Evolutionary conservation across 805 yeast species (phyloP).

Genomic region (Zygotorulaspora florentina): DNA sequence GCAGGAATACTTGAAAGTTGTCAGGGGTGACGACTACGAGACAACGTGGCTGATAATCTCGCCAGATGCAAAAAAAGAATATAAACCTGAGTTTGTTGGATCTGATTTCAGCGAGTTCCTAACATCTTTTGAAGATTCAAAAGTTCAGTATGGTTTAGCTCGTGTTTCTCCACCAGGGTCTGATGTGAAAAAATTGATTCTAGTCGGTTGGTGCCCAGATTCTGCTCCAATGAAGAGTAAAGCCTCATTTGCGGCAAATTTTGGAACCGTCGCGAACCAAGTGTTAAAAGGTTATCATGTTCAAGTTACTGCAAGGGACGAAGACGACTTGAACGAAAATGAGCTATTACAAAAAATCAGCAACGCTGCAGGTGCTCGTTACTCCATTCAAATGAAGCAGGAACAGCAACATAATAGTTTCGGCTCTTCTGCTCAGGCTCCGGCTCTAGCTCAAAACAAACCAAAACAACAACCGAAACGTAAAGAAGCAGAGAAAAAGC

Average conservation of each 20-base stretch:
- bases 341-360: slow-evolving; percentile 73
- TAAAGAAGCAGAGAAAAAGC: slow-evolving; percentile 17
- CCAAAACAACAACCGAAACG: slow-evolving; percentile 19
- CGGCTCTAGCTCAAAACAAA: slow-evolving; percentile 21
- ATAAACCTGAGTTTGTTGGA: slow-evolving; percentile 48
- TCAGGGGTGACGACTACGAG: slow-evolving; percentile 61
- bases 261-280: slow-evolving; percentile 64
- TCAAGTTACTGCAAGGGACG: slow-evolving; percentile 93
- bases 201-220: slow-evolving; percentile 97
- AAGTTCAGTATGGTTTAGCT: slow-evolving; percentile 85
- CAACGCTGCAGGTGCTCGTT: slow-evolving; percentile 94
- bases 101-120: slow-evolving; percentile 70
- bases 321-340: slow-evolving; percentile 78
- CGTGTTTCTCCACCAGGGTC: slow-evolving; percentile 89
- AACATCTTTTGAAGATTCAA: slow-evolving; percentile 76
- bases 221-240: slow-evolving; percentile 78
- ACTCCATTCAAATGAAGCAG: slow-evolving; percentile 54
- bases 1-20: slow-evolving; percentile 70
- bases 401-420: slow-evolving; percentile 28
- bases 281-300: slow-evolving; percentile 83
- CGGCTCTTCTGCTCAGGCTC: slow-evolving; percentile 23
- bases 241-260: slow-evolving; percentile 71
- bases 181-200: slow-evolving; percentile 74
- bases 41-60: slow-evolving; percentile 77
- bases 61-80: slow-evolving; percentile 52